These are phyloP conservation scores for Penicillium sp. DNA, from an alignment of 2,329 filamentous ascomycete genomes.

Conservation along the genomic window DNA sequence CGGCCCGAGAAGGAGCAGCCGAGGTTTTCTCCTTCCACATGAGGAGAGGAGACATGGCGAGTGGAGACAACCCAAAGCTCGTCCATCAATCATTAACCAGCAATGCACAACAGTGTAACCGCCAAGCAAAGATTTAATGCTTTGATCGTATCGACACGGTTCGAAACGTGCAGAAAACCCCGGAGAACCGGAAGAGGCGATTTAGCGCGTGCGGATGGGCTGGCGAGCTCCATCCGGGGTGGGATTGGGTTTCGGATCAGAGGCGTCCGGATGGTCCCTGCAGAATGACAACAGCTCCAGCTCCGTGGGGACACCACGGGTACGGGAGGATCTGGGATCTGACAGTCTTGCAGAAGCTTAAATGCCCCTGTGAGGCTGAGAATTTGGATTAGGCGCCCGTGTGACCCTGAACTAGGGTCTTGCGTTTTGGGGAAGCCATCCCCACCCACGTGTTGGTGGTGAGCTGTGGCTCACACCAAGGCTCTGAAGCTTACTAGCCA, in stretches of 20 bases:
- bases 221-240: background rate
- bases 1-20: conserved; percentile 1
- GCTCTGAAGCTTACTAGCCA: background rate
- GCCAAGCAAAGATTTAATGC: background rate
- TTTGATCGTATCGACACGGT: background rate
- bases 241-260: conserved; percentile 4
- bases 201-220: background rate
- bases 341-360: conserved; percentile 5
- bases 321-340: background rate
- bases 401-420: background rate
- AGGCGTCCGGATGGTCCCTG: conserved; percentile 7
- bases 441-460: background rate
- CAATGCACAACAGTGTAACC: background rate
- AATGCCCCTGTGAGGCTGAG: conserved; percentile 4
- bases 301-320: background rate
- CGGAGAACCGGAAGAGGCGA: background rate
- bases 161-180: background rate
- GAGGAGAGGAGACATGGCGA: background rate
- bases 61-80: background rate
- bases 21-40: conserved; percentile 12
- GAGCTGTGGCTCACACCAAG: background rate
- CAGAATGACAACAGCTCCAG: conserved; percentile 6
- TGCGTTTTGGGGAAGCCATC: background rate
- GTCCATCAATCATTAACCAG: background rate
- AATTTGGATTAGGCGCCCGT: background rate